phyloP scores from a whole-genome alignment of 2,329 filamentous ascomycete species.

The Arthrobotrys sphaeroides region DNA sequence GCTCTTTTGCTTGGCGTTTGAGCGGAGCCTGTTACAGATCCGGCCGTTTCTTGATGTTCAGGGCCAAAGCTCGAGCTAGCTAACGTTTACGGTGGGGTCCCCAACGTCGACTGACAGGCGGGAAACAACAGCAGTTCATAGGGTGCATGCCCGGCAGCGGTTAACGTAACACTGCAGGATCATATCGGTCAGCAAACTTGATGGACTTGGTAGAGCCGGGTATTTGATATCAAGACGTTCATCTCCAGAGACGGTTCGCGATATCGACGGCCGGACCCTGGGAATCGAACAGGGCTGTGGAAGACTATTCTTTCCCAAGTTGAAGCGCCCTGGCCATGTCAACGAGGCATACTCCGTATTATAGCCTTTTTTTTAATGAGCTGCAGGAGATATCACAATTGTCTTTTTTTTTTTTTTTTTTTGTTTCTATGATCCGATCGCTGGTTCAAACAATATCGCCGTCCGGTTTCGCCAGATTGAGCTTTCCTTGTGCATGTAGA shows the following conservation, averaged over 20 bases:
- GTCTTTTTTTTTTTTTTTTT: too few species aligned
- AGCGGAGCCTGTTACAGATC: slow-evolving; percentile 14
- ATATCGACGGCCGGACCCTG: slow-evolving; percentile 13
- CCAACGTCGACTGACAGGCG: slow-evolving; percentile 30
- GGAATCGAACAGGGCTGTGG: slow-evolving; percentile 22
- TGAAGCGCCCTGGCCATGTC: slow-evolving; percentile 33
- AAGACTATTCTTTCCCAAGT: slow-evolving; percentile 23
- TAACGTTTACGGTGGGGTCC: slow-evolving; percentile 1
- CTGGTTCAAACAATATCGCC: slow-evolving; percentile 2
- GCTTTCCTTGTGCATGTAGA: background rate
- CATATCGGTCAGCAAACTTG: slow-evolving; percentile 17
- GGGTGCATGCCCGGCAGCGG: slow-evolving; percentile 23
- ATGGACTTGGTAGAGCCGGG: background rate
- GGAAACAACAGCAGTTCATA: slow-evolving; percentile 29
- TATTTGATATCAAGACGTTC: background rate
- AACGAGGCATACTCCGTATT: slow-evolving; percentile 45
- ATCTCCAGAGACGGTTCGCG: slow-evolving; percentile 3
- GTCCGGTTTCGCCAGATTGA: slow-evolving; percentile 2
- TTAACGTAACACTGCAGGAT: slow-evolving; percentile 39
- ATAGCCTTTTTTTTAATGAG: slow-evolving; percentile 11
- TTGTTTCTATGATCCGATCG: slow-evolving; percentile 14
- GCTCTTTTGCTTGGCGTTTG: background rate
- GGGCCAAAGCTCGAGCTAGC: slow-evolving; percentile 24
- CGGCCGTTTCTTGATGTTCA: slow-evolving; percentile 29
- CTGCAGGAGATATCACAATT: slow-evolving; percentile 40